These are phyloP conservation scores for Saposhnikovia divaricata DNA, from an alignment of 129 eudicot species.

Conservation along the genomic window DNA sequence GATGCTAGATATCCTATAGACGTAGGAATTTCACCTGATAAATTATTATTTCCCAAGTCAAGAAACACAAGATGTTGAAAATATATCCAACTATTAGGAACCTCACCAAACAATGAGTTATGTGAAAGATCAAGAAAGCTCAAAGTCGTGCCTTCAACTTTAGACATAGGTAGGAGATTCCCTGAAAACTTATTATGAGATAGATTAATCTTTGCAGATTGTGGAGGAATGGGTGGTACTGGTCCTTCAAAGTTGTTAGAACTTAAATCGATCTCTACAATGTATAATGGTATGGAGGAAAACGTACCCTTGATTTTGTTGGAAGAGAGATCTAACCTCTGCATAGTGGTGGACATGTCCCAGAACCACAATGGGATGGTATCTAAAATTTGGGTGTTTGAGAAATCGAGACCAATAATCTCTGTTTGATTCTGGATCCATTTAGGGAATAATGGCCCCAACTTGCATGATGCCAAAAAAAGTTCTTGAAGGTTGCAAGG, in stretches of 20 bases:
- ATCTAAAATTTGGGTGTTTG: slow-evolving; percentile 25
- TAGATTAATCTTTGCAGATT: slow-evolving; percentile 16
- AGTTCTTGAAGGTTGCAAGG: slow-evolving; percentile 21
- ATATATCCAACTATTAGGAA: slow-evolving; percentile 22
- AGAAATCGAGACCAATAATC: slow-evolving; percentile 25
- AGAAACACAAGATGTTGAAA: slow-evolving; percentile 11
- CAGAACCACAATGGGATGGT: slow-evolving; percentile 30
- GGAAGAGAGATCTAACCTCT: slow-evolving; percentile 17
- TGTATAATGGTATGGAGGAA: background rate
- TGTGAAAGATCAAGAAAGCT: slow-evolving; percentile 20
- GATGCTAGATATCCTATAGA: background rate
- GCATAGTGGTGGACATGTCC: slow-evolving; percentile 5
- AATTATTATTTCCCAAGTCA: slow-evolving; percentile 19
- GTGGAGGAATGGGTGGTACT: background rate
- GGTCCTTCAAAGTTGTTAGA: slow-evolving; percentile 8
- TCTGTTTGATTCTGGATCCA: slow-evolving; percentile 31
- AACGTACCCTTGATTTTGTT: slow-evolving; percentile 21
- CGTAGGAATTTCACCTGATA: slow-evolving; percentile 21
- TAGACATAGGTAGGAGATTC: slow-evolving; percentile 15
- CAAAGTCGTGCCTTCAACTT: background rate
- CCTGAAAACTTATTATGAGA: slow-evolving; percentile 29
- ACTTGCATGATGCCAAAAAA: slow-evolving; percentile 17
- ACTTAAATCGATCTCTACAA: slow-evolving; percentile 21
- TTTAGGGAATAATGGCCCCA: slow-evolving; percentile 32
- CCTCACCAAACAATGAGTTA: slow-evolving; percentile 16